A percentile compares a stretch with the other conserved stretches of the same genome.
Evolutionary conservation across 192 early-diverging fungal species (phyloP).

Genomic region (Dissophora globulifera): DNA sequence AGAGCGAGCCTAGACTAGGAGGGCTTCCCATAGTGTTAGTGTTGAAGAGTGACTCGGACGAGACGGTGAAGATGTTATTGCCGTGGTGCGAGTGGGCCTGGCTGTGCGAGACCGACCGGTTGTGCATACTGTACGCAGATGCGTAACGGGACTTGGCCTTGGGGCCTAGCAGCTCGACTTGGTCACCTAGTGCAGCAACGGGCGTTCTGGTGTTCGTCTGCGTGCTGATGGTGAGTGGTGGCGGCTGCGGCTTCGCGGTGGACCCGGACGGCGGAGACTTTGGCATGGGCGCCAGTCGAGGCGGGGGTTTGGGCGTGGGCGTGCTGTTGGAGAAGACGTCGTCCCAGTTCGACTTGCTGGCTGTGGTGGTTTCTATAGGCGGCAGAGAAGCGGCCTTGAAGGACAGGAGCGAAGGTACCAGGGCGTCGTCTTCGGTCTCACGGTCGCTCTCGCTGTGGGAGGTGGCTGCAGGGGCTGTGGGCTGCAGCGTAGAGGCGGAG

Average conservation of each 20-base stretch:
- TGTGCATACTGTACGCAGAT: constrained; percentile 22
- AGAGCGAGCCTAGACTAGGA: constrained; percentile 26
- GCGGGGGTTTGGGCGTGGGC: constrained; percentile 38
- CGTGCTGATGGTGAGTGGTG: constrained; percentile 9
- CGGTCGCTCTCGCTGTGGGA: neutral
- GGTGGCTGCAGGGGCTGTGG: no score
- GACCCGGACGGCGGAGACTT: constrained; percentile 25
- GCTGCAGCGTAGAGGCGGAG: no score
- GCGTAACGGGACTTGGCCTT: constrained; percentile 37
- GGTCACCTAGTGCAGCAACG: constrained; percentile 1
- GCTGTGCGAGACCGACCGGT: constrained; percentile 36
- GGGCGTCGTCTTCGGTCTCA: constrained; percentile 31
- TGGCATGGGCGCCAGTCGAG: constrained; percentile 39
- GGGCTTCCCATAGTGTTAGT: neutral
- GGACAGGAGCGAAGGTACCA: constrained; percentile 27
- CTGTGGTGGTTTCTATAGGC: neutral
- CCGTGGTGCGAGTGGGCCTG: constrained; percentile 43
- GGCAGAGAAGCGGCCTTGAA: neutral
- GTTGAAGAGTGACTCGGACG: neutral
- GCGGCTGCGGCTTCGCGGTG: constrained; percentile 13
- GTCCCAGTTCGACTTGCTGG: constrained; percentile 34
- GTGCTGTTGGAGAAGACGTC: constrained; percentile 27
- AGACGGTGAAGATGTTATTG: constrained; percentile 38
- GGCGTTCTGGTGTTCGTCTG: constrained; percentile 12
- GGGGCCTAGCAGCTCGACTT: neutral